Conservation (phyloP, 208 protist genomes). For the Acanthamoeba pearcei region DNA sequence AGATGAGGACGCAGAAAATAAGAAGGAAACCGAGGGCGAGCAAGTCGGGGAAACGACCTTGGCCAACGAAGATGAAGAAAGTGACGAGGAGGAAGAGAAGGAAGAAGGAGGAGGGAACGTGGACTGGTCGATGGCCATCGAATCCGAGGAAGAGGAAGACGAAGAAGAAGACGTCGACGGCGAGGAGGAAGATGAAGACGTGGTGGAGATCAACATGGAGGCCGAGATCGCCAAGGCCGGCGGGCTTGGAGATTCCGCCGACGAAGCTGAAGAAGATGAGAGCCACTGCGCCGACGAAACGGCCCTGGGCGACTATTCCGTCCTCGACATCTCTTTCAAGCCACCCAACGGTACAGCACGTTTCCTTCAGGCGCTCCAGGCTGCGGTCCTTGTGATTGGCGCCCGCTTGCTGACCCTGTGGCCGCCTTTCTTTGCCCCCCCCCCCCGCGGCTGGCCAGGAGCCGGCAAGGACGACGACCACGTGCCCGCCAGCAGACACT, state of each 20-base stretch:
- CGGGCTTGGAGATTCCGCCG: not conserved
- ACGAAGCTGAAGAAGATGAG: not conserved
- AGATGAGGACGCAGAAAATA: not conserved
- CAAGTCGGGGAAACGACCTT: not conserved
- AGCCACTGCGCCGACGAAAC: not conserved
- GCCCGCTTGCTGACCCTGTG: not conserved
- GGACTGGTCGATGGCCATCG: conserved; percentile 22
- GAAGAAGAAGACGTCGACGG: not conserved
- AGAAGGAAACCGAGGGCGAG: not conserved
- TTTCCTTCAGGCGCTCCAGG: not conserved
- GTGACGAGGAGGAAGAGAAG: not conserved
- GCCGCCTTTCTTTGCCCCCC: not conserved
- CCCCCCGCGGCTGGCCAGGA: not conserved
- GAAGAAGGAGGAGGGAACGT: not conserved
- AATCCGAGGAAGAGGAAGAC: conserved; percentile 6
- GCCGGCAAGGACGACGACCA: not conserved
- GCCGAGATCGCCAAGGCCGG: conserved; percentile 43
- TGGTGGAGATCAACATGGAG: conserved; percentile 21
- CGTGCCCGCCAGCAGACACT: not conserved
- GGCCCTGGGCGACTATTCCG: conserved; percentile 16
- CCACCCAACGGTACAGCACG: not conserved
- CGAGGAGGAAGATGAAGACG: not conserved
- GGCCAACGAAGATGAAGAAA: not conserved
- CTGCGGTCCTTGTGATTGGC: not conserved
- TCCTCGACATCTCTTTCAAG: conserved; percentile 20